phyloP scores from a whole-genome alignment of 768 basidiomycete species.

The Cystofilobasidium ferigula region DNA sequence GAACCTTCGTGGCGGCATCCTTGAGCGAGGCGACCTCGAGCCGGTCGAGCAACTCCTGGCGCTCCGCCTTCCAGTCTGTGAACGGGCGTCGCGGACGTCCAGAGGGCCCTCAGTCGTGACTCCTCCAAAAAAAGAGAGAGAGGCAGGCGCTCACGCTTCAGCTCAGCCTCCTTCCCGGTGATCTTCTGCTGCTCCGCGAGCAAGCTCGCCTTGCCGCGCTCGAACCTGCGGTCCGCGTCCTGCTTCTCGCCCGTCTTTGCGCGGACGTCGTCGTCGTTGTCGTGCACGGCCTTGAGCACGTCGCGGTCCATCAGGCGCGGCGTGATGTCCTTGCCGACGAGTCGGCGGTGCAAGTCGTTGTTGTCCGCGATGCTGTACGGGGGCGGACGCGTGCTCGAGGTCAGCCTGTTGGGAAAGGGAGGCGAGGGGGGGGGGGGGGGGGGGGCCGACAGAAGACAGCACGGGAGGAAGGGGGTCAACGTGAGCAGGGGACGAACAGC shows the following conservation, averaged over 20 bases:
- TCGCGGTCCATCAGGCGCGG: constrained; percentile 63
- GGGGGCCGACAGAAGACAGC: neutral
- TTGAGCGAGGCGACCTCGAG: constrained; percentile 31
- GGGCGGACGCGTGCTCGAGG: neutral
- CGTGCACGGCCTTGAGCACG: constrained; percentile 52
- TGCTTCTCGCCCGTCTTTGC: constrained; percentile 43
- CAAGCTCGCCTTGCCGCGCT: no score
- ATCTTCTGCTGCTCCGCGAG: no score
- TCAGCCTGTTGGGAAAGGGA: no score
- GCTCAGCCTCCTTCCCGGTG: constrained; percentile 51
- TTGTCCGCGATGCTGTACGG: constrained; percentile 51
- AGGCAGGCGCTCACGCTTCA: constrained; percentile 47
- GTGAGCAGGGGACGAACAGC: neutral
- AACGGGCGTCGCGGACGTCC: neutral
- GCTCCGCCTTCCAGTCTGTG: constrained; percentile 49
- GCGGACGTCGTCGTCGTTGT: constrained; percentile 54
- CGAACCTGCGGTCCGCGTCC: constrained; percentile 47
- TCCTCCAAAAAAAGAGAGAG: neutral
- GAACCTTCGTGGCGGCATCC: constrained; percentile 34
- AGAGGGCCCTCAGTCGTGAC: neutral
- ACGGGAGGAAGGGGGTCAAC: neutral
- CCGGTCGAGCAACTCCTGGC: constrained; percentile 38
- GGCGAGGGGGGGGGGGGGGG: no score
- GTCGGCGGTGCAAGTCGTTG: constrained; percentile 52
- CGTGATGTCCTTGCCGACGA: constrained; percentile 52